phyloP scores from a whole-genome alignment of 306 rosid species.

The Morella rubra region DNA sequence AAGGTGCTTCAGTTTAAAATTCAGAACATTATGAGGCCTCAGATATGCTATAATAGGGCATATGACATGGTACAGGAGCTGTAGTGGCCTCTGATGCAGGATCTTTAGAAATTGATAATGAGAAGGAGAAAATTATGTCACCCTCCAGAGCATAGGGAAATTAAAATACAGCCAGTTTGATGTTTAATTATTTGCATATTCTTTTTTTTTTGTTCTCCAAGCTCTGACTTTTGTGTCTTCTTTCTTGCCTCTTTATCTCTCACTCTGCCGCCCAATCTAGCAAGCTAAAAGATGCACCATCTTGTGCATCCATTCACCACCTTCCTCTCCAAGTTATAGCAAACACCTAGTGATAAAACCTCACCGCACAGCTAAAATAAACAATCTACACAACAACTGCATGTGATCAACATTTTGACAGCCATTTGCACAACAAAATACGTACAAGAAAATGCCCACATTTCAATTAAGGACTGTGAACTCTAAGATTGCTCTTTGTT shows the following conservation, averaged over 20 bases:
- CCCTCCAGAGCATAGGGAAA: conserved; percentile 13
- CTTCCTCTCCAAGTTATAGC: not conserved
- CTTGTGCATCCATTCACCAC: not conserved
- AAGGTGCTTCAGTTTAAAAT: not conserved
- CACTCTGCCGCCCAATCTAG: not conserved
- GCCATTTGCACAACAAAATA: conserved; percentile 9
- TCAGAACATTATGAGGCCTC: not conserved
- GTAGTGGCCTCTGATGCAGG: not conserved
- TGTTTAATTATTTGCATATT: not conserved
- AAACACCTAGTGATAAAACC: not conserved
- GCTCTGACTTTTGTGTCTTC: not conserved
- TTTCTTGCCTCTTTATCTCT: not conserved
- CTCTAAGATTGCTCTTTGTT: conserved; percentile 24
- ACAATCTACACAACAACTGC: conserved; percentile 9
- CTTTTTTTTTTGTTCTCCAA: not conserved
- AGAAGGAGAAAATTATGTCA: not conserved
- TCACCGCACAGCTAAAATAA: not conserved
- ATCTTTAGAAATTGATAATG: not conserved
- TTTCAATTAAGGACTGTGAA: conserved; percentile 27
- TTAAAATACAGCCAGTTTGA: not conserved
- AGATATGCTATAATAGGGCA: not conserved
- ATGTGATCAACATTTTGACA: conserved; percentile 21
- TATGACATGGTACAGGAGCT: not conserved
- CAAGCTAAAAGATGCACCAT: not conserved
- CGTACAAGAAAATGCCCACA: not conserved